These are phyloP conservation scores for Lipomyces oligophaga DNA, from an alignment of 805 yeast genomes.

Conservation along the genomic window DNA sequence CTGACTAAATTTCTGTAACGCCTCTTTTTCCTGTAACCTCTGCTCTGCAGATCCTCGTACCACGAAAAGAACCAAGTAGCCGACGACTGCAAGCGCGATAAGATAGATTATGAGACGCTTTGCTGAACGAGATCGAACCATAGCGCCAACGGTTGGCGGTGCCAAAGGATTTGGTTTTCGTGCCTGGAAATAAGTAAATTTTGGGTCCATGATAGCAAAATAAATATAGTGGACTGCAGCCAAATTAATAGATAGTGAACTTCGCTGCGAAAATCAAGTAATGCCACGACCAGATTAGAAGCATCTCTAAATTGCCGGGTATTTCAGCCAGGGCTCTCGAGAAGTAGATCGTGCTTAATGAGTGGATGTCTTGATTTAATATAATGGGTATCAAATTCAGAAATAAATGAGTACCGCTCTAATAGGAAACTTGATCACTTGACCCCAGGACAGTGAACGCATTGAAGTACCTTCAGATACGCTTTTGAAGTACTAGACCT, in stretches of 20 bases:
- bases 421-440: too few relatives aligned
- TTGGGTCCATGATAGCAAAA: background rate
- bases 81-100: slow-evolving; percentile 8
- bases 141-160: slow-evolving; percentile 3
- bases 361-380: too few relatives aligned
- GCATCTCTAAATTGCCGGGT: background rate
- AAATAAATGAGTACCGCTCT: too few relatives aligned
- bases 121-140: slow-evolving; percentile 11
- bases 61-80: background rate
- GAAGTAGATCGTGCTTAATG: too few relatives aligned
- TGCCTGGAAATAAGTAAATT: slow-evolving; percentile 4
- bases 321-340: background rate
- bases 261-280: background rate
- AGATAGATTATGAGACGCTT: slow-evolving; percentile 7
- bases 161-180: background rate
- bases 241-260: background rate
- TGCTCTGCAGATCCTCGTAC: slow-evolving; percentile 2
- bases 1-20: background rate
- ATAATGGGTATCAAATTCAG: too few relatives aligned
- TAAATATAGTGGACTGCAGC: background rate
- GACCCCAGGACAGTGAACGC: too few relatives aligned
- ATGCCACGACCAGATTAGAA: background rate
- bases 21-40: background rate
- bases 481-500: too few relatives aligned
- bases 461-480: too few relatives aligned